Evolutionary conservation across 257 asterid species (phyloP).

Genomic region (Solanum chiquidenum): DNA sequence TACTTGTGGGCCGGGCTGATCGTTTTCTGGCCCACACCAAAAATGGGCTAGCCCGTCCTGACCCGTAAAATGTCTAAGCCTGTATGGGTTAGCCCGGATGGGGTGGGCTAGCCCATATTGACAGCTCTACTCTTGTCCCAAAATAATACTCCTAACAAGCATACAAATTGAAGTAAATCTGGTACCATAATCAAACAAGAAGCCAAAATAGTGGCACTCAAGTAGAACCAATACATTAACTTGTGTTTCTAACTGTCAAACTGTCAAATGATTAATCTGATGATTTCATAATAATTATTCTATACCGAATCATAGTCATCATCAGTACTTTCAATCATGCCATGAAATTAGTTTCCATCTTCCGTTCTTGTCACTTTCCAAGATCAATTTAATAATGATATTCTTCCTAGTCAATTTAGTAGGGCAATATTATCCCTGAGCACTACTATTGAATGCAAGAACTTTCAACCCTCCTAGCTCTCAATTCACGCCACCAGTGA

Average conservation of each 20-base stretch:
- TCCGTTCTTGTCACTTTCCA: background rate
- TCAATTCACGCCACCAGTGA: background rate
- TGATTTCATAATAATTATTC: background rate
- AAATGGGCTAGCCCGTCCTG: too few relatives aligned
- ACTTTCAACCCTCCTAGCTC: background rate
- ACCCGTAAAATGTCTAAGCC: too few relatives aligned
- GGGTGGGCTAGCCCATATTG: too few relatives aligned
- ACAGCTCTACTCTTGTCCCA: background rate
- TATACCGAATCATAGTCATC: background rate
- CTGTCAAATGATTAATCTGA: background rate
- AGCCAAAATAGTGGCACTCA: background rate
- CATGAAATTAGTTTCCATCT: background rate
- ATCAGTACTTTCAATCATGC: background rate
- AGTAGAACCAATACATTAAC: background rate
- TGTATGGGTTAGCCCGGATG: too few relatives aligned
- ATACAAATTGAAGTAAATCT: background rate
- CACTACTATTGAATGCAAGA: background rate
- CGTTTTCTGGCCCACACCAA: too few relatives aligned
- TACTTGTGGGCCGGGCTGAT: too few relatives aligned
- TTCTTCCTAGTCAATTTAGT: background rate
- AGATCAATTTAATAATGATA: background rate
- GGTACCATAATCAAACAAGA: background rate
- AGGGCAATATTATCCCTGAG: background rate
- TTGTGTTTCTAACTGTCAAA: background rate
- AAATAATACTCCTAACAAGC: background rate